These are phyloP conservation scores for Nelumbo lutea DNA, from an alignment of 164 flowering plant species.

Conservation along the genomic window DNA sequence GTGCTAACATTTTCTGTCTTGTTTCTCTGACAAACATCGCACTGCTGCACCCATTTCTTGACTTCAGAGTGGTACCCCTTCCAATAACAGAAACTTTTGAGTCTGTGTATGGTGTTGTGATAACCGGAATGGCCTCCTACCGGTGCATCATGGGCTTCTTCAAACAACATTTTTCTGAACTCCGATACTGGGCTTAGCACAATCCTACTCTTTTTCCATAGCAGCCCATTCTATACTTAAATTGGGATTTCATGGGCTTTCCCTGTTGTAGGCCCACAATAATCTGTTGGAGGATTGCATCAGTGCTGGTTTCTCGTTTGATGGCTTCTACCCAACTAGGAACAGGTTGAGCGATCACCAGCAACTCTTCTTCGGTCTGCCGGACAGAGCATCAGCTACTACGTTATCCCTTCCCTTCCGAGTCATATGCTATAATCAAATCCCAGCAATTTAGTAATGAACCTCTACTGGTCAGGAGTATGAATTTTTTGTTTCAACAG, in stretches of 20 bases:
- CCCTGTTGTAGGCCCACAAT: background rate
- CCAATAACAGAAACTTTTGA: too few relatives aligned
- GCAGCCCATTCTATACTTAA: background rate
- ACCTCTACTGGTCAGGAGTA: background rate
- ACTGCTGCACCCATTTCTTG: too few relatives aligned
- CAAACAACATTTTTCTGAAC: too few relatives aligned
- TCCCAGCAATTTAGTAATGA: constrained; percentile 8
- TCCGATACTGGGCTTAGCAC: background rate
- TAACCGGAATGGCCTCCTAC: too few relatives aligned
- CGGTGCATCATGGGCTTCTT: too few relatives aligned
- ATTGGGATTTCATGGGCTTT: background rate
- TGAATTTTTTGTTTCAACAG: constrained; percentile 3
- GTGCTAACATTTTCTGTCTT: too few relatives aligned
- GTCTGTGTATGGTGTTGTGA: too few relatives aligned
- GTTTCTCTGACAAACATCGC: too few relatives aligned
- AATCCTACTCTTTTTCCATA: background rate
- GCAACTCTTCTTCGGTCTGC: background rate
- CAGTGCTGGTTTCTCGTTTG: background rate
- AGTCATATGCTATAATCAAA: constrained; percentile 3
- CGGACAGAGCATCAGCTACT: constrained; percentile 6
- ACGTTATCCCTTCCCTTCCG: constrained; percentile 5
- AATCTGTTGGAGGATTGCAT: background rate
- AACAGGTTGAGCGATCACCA: background rate
- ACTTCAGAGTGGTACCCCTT: too few relatives aligned
- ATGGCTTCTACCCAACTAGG: background rate